Evolutionary conservation across 495 filamentous ascomycete genomes (phyloP).

Genomic region (Sabuloglossum arenarium): DNA sequence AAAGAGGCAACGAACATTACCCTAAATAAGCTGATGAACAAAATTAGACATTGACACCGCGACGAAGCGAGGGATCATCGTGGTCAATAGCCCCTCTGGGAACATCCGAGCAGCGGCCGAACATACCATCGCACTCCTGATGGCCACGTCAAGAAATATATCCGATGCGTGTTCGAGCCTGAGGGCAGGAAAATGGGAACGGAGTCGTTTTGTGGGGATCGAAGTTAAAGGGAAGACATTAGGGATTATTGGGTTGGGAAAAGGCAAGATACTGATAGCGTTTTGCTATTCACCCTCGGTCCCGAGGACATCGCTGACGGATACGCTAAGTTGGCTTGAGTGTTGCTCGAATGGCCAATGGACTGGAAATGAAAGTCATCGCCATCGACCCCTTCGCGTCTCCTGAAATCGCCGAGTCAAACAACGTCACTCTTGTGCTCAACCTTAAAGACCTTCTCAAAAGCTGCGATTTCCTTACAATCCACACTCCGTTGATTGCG

Average conservation of each 20-base stretch:
- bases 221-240: slow-evolving; percentile 51
- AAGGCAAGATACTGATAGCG: slow-evolving; percentile 19
- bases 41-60: slow-evolving; percentile 35
- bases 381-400: slow-evolving; percentile 50
- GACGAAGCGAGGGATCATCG: slow-evolving; percentile 43
- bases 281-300: neutral
- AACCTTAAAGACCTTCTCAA: slow-evolving; percentile 33
- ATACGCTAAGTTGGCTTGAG: slow-evolving; percentile 36
- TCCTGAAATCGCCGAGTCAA: slow-evolving; percentile 32
- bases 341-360: slow-evolving; percentile 45
- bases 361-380: slow-evolving; percentile 45
- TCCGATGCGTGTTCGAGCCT: slow-evolving; percentile 34
- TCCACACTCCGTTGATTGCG: slow-evolving; percentile 54
- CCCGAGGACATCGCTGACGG: slow-evolving; percentile 1
- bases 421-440: slow-evolving; percentile 32
- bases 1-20: neutral
- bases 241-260: slow-evolving; percentile 46
- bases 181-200: slow-evolving; percentile 44
- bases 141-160: slow-evolving; percentile 43
- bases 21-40: neutral
- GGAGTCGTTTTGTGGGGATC: slow-evolving; percentile 43
- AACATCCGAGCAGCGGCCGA: slow-evolving; percentile 54
- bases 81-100: slow-evolving; percentile 47
- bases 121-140: slow-evolving; percentile 44
- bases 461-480: slow-evolving; percentile 47